A percentile compares a stretch with the other conserved stretches of the same genome.
Conservation (phyloP, 1,284 basidiomycete species). For the Heterobasidion parviporum region DNA sequence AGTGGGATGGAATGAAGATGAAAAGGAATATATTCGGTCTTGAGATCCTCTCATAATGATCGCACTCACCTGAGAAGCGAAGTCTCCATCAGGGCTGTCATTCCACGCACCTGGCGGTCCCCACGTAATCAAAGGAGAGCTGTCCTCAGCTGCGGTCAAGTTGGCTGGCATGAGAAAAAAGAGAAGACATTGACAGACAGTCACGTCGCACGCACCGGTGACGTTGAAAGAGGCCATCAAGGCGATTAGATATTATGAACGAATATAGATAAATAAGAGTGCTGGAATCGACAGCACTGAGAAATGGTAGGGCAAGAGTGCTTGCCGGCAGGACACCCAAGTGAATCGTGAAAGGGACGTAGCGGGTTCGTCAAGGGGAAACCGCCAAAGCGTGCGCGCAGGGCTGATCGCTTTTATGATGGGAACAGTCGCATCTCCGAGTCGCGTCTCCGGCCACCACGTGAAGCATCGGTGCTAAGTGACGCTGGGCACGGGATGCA, state of each 20-base stretch:
- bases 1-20: neutral
- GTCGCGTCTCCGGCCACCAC: neutral
- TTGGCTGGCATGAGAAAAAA: slow-evolving; percentile 2
- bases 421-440: neutral
- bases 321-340: slow-evolving; percentile 16
- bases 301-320: slow-evolving; percentile 11
- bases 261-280: slow-evolving; percentile 8
- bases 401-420: neutral
- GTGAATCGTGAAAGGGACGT: neutral
- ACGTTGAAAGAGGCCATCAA: slow-evolving; percentile 40
- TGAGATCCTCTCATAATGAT: too few species aligned
- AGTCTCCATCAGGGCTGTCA: slow-evolving; percentile 28
- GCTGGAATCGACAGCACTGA: slow-evolving; percentile 11
- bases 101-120: slow-evolving; percentile 34
- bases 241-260: slow-evolving; percentile 17
- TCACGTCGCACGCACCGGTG: slow-evolving; percentile 22
- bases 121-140: slow-evolving; percentile 38
- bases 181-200: neutral
- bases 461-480: too few species aligned
- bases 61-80: slow-evolving; percentile 25
- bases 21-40: too few species aligned
- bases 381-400: neutral
- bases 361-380: neutral
- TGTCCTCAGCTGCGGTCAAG: slow-evolving; percentile 30
- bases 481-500: neutral